A percentile compares a stretch with the other conserved stretches of the same genome.
phyloP scores from a whole-genome alignment of 805 yeast genomes.

The Nakazawaea sp. region DNA sequence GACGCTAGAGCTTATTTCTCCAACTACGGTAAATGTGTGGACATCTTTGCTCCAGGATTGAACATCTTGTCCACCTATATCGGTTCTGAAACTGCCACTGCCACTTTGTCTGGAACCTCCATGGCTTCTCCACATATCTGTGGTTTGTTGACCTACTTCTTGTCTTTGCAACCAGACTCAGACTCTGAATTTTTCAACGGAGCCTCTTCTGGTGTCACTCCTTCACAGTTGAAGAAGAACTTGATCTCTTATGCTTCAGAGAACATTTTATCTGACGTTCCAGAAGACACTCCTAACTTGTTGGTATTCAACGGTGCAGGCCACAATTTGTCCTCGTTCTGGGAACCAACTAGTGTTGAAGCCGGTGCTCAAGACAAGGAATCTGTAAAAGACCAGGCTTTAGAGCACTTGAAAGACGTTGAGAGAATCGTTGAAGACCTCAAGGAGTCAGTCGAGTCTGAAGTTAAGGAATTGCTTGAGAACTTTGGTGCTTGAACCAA shows the following conservation, averaged over 20 bases:
- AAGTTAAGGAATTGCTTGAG: constrained; percentile 6
- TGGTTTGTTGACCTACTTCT: constrained; percentile 84
- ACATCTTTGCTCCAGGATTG: constrained; percentile 94
- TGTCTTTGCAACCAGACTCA: constrained; percentile 76
- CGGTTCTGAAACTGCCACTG: constrained; percentile 70
- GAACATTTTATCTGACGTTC: constrained; percentile 52
- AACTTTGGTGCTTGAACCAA: neutral
- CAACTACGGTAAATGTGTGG: constrained; percentile 93
- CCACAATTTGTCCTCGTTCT: constrained; percentile 58
- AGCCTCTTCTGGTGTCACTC: constrained; percentile 43
- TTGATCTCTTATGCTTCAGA: constrained; percentile 63
- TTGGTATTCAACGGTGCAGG: constrained; percentile 83
- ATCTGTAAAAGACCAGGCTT: constrained; percentile 11
- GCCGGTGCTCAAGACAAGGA: too few relatives aligned
- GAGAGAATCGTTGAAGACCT: constrained; percentile 9
- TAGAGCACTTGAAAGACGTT: constrained; percentile 16
- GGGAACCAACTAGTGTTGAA: constrained; percentile 37
- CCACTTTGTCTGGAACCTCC: constrained; percentile 89
- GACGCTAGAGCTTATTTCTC: constrained; percentile 94
- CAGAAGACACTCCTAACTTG: constrained; percentile 69
- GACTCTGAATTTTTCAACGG: constrained; percentile 56
- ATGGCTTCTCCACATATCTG: constrained; percentile 98
- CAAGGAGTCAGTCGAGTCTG: constrained; percentile 4
- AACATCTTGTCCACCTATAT: constrained; percentile 79
- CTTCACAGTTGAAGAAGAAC: constrained; percentile 72